Conservation (phyloP, 176 grass and related monocot genomes). For the Dendrocalamus sinicus region DNA sequence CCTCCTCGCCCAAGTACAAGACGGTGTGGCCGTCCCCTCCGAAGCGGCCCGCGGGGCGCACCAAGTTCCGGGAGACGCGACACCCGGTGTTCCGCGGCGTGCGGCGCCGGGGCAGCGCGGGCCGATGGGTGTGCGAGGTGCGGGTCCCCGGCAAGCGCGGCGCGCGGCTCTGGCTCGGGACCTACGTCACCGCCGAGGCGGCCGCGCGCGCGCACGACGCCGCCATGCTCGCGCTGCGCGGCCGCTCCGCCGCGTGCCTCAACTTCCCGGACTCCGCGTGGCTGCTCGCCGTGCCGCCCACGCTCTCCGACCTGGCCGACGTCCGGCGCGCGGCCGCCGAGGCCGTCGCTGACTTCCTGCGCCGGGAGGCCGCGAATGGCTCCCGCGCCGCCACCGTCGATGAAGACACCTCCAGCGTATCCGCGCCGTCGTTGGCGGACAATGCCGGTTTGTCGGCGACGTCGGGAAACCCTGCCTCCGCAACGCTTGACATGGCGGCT, state of each 20-base stretch:
- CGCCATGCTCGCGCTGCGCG: constrained; percentile 49
- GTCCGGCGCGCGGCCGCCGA: constrained; percentile 49
- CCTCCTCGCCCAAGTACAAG: not conserved
- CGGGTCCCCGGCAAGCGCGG: constrained; percentile 64
- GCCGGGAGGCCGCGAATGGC: not conserved
- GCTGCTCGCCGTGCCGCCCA: constrained; percentile 46
- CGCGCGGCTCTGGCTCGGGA: constrained; percentile 74
- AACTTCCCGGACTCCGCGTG: constrained; percentile 76
- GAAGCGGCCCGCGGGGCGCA: constrained; percentile 72
- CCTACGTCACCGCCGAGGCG: constrained; percentile 61
- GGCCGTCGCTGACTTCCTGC: constrained; percentile 49
- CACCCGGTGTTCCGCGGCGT: constrained; percentile 87
- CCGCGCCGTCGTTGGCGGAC: not conserved
- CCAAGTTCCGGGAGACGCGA: constrained; percentile 84
- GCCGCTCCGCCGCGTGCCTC: constrained; percentile 34
- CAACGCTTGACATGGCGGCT: not conserved
- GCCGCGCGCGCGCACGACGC: constrained; percentile 80
- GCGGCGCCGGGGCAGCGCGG: constrained; percentile 50
- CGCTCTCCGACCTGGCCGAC: constrained; percentile 35
- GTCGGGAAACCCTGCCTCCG: not conserved
- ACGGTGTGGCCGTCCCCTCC: constrained; percentile 32
- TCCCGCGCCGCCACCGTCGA: not conserved
- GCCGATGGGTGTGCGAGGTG: constrained; percentile 82
- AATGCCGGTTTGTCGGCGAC: not conserved
- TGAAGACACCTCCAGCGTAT: not conserved